A percentile compares a stretch with the other conserved stretches of the same genome.
Evolutionary conservation across 2,329 filamentous ascomycete species (phyloP).

Genomic region (Aspergillus piperis): DNA sequence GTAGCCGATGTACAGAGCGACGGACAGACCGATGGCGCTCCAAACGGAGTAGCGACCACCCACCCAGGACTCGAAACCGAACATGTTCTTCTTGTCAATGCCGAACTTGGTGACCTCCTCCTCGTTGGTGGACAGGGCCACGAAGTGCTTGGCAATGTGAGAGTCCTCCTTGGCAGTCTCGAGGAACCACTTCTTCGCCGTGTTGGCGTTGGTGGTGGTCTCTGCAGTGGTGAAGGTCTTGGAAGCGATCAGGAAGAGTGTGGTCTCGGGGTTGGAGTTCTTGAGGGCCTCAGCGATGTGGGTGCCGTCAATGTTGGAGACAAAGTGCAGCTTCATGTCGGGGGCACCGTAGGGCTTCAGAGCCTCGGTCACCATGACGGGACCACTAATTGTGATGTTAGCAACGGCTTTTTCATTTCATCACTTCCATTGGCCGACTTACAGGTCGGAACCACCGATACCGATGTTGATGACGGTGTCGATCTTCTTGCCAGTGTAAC

Average conservation of each 20-base stretch:
- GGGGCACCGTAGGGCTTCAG: conserved; percentile 90
- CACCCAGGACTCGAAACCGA: conserved; percentile 98
- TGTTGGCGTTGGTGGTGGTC: conserved; percentile 95
- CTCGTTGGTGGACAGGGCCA: conserved; percentile 95
- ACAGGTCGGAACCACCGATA: conserved; percentile 98
- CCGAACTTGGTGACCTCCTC: conserved; percentile 96
- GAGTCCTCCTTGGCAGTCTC: conserved; percentile 72
- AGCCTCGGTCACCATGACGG: conserved; percentile 98
- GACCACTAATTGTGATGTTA: conserved; percentile 62
- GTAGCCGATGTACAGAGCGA: conserved; percentile 91
- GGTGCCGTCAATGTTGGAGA: conserved; percentile 99
- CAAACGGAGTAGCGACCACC: conserved; percentile 98
- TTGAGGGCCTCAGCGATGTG: conserved; percentile 93
- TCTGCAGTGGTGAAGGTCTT: conserved; percentile 99
- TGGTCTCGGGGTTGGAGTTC: conserved; percentile 90
- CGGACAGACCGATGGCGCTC: conserved; percentile 95
- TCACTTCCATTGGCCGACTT: conserved; percentile 45
- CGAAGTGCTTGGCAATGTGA: conserved; percentile 95
- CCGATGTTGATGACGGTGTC: conserved; percentile 96
- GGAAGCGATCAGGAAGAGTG: conserved; percentile 96
- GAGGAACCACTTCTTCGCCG: conserved; percentile 96
- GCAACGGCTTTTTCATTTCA: not conserved
- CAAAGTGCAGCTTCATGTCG: conserved; percentile 90
- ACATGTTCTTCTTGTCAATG: conserved; percentile 99
- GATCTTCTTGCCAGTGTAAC: conserved; percentile 94